Evolutionary conservation across 345 rosid genomes (phyloP).

Genomic region (Reutealis trisperma): DNA sequence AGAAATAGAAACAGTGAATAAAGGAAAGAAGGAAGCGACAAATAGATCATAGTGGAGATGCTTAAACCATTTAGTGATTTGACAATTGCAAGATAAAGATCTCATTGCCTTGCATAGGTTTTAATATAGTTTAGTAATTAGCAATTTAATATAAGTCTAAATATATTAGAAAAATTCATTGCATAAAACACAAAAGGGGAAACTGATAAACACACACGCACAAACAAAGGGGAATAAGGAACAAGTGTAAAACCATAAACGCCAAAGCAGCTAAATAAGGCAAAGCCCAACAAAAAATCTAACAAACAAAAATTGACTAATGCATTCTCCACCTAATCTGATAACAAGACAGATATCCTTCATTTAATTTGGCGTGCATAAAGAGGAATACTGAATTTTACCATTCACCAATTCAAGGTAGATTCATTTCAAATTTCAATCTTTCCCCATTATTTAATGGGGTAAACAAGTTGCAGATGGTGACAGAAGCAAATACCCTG

Average conservation of each 20-base stretch:
- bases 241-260: background rate
- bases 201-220: too few relatives aligned
- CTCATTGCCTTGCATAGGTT: too few relatives aligned
- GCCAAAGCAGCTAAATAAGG: background rate
- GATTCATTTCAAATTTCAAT: background rate
- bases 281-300: background rate
- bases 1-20: background rate
- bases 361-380: background rate
- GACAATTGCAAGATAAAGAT: background rate
- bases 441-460: background rate
- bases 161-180: too few relatives aligned
- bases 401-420: background rate
- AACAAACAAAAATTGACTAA: background rate
- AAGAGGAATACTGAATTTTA: background rate
- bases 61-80: too few relatives aligned
- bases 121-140: too few relatives aligned
- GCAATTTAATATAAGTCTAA: too few relatives aligned
- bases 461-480: conserved; percentile 2
- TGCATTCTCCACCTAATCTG: background rate
- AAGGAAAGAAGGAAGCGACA: background rate
- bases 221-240: background rate
- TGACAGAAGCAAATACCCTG: background rate
- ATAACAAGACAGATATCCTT: background rate
- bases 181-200: background rate
- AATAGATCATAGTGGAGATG: too few relatives aligned